Evolutionary conservation across 768 basidiomycete genomes (phyloP), one percentile per base, ranked within the genome.

Genomic region (Tricholomella constricta): DNA sequence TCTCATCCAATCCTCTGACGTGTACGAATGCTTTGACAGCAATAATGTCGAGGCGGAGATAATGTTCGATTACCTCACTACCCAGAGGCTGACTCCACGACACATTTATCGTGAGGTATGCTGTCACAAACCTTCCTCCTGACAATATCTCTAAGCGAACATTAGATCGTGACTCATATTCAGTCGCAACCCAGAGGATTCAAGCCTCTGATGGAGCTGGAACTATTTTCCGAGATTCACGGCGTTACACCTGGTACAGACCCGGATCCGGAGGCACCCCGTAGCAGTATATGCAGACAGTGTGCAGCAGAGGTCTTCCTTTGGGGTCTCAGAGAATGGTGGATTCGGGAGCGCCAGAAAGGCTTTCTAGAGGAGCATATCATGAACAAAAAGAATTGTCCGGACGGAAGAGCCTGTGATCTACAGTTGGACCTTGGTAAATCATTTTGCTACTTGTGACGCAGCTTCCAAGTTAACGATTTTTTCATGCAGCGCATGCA

Each of bases 31-130:
- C 59, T 94, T 94, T 65, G 80, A 85, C 57, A 78, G 78, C 56
- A 93, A 94, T 62, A 80, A 78, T 0, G 79, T 89, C 20, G 91
- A 94, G 66, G 89, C 90, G 25, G 91, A 93, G 29, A 82, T 89
- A 52, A 82, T 94, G 81, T 71, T 94, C 37, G 91, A 94, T 65
- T 91, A 92, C 67, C 69, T 93, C 38, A 79, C 81, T 12, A 75
- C 76, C 14, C 80, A 85, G 54, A 67, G 78, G 51, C 67, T 90
- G 29, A 81, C 79, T 8, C 88, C 91, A 10, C 77, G 78, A 46
- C 80, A 86, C 60, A 88, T 93, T 36, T 92, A 93, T 66, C 82
- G 83, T 51, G 88, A 91, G 66, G 91, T 88, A 53, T n/a, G n/a
- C n/a, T n/a, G n/a, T n/a, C n/a, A n/a, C 50, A 78, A 17, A 54